A percentile compares a stretch with the other conserved stretches of the same genome.
Conservation (phyloP, 768 basidiomycete genomes). For the Fomitopsis serialis region DNA sequence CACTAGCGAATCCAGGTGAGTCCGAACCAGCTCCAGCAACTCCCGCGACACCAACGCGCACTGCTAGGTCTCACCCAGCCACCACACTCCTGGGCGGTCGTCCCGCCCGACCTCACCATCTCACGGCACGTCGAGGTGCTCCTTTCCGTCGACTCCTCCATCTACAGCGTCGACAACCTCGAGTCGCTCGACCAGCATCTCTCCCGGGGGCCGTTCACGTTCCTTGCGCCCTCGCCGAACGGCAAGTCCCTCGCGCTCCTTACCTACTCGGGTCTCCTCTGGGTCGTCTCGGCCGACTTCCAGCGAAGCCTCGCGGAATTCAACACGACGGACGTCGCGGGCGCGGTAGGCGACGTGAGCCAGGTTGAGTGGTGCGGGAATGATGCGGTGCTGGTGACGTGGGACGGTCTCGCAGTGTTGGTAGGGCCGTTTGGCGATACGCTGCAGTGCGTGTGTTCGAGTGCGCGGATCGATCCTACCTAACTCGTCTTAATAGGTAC, state of each 20-base stretch:
- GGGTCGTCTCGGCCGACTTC: constrained; percentile 96
- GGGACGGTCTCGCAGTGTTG: constrained; percentile 70
- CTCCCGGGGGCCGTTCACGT: constrained; percentile 82
- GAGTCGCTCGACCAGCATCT: constrained; percentile 87
- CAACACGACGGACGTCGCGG: constrained; percentile 53
- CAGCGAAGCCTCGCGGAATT: constrained; percentile 86
- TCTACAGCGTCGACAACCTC: constrained; percentile 82
- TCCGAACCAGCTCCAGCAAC: background rate
- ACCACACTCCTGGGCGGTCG: constrained; percentile 81
- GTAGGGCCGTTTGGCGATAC: constrained; percentile 93
- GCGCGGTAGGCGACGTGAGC: constrained; percentile 51
- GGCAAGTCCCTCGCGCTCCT: constrained; percentile 88
- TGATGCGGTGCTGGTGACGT: constrained; percentile 86
- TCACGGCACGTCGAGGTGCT: constrained; percentile 89
- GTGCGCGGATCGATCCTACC: constrained; percentile 3
- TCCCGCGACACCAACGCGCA: background rate
- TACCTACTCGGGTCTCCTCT: constrained; percentile 65
- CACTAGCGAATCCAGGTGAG: constrained; percentile 72
- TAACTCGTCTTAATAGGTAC: constrained; percentile 48
- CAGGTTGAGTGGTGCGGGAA: constrained; percentile 96
- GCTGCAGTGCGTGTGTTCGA: constrained; percentile 54
- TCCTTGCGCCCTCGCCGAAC: constrained; percentile 87
- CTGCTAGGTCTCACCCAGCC: constrained; percentile 64
- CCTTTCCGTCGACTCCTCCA: constrained; percentile 73
- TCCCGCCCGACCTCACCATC: constrained; percentile 85